Evolutionary conservation across 2,329 filamentous ascomycete genomes (phyloP), one percentile per base, ranked within the genome.

Genomic region (Exophiala sp.): DNA sequence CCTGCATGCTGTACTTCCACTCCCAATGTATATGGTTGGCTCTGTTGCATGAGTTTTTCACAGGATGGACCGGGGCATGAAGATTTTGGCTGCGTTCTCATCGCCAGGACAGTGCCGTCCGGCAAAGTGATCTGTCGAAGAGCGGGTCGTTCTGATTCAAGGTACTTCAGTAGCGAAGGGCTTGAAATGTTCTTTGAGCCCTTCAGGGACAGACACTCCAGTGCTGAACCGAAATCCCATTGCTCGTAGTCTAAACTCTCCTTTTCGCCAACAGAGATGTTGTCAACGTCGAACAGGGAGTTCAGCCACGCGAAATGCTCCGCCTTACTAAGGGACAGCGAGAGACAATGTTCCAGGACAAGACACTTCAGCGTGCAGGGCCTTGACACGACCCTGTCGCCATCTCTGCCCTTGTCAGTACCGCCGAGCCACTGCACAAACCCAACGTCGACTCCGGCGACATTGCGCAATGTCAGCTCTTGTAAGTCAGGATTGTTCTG

Each of bases 371-470:
- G 37, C 9, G 32, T 53, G 10, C 30, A 42, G 2, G 45, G 32
- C 35, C 38, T 37, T 7, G 41, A 14, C 19, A 3, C 4, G 10
- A 18, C 11, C 7, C 23, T 10, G 24, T 19, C 46, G 5, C 18
- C 16, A 8, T 3, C 3, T 18, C 21, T 1, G 13, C 21, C 11
- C 6, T 18, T n/a, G 35, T 14, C 43, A 1, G 21, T 13, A 38
- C 19, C 35, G 2, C 65, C 65, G 1, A 68, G 48, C 65, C 66
- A 67, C 27, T 64, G 46, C 37, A 68, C 52, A 46, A 68, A 68
- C n/a, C 64, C 63, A 0, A 56, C 59, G 21, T 66, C 63, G 0
- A 61, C 65, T 4, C 65, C 66, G 3, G 60, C 57, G 27, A 66
- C 66, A 24, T 64, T 66, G 29, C 60, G 61, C 22, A 68, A 45